Evolutionary conservation across 306 rosid species (phyloP).

Genomic region (Begonia peltatifolia): DNA sequence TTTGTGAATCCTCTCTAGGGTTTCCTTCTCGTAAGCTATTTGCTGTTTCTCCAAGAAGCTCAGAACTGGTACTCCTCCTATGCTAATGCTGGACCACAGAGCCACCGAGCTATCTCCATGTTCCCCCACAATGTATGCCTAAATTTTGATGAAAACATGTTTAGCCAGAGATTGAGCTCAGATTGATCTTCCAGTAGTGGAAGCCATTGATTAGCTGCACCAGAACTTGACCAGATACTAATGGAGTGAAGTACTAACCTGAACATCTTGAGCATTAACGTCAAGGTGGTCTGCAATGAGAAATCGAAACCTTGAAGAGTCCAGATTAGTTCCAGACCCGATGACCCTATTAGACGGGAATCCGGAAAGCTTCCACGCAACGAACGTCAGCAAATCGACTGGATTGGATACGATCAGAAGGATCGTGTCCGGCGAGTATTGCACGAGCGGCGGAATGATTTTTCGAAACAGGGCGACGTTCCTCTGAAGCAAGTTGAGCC

Average conservation of each 20-base stretch:
- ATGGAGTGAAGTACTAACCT: slow-evolving; percentile 24
- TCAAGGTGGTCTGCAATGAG: slow-evolving; percentile 92
- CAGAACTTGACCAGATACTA: no score
- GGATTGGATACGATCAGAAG: slow-evolving; percentile 73
- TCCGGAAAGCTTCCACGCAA: slow-evolving; percentile 85
- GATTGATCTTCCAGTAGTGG: no score
- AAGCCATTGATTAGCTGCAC: not conserved
- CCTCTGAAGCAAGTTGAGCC: slow-evolving; percentile 62
- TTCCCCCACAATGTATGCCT: slow-evolving; percentile 93
- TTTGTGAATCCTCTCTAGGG: slow-evolving; percentile 63
- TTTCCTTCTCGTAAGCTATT: slow-evolving; percentile 57
- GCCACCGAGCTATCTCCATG: slow-evolving; percentile 99
- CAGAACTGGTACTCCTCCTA: slow-evolving; percentile 82
- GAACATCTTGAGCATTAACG: slow-evolving; percentile 88
- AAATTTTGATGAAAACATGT: not conserved
- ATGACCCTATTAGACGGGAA: slow-evolving; percentile 76
- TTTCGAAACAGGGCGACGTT: slow-evolving; percentile 51
- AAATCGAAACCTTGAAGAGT: slow-evolving; percentile 76
- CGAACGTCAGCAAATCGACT: slow-evolving; percentile 63
- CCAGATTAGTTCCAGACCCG: slow-evolving; percentile 94
- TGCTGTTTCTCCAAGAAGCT: slow-evolving; percentile 62
- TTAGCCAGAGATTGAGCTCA: no score
- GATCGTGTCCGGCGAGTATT: slow-evolving; percentile 36
- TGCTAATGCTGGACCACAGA: slow-evolving; percentile 85
- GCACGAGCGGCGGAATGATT: slow-evolving; percentile 59